These are phyloP conservation scores for Sugiyamaella paludigena DNA, from an alignment of 1,139 yeast genomes.

Conservation along the genomic window DNA sequence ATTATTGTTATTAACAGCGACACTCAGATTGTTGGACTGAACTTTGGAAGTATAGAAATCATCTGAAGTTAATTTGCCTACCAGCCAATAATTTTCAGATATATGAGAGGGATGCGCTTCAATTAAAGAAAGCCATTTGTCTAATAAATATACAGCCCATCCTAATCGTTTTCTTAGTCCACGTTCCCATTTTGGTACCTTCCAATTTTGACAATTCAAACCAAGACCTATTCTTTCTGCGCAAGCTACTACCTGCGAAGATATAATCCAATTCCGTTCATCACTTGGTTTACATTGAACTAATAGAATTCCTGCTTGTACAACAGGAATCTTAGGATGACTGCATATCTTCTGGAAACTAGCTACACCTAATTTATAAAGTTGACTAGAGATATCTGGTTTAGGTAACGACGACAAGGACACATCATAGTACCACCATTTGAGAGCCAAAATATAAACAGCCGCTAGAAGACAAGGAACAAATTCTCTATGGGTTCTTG, in stretches of 20 bases:
- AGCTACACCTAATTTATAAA: slow-evolving; percentile 40
- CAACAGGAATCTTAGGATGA: slow-evolving; percentile 45
- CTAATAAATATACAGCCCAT: slow-evolving; percentile 91
- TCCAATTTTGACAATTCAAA: slow-evolving; percentile 82
- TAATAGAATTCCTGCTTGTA: slow-evolving; percentile 46
- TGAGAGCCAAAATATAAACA: slow-evolving; percentile 45
- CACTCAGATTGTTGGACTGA: no score
- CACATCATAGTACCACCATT: slow-evolving; percentile 44
- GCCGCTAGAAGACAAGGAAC: slow-evolving; percentile 47
- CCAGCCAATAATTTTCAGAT: slow-evolving; percentile 34
- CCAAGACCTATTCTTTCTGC: slow-evolving; percentile 88
- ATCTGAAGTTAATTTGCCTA: slow-evolving; percentile 32
- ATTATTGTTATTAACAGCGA: background rate
- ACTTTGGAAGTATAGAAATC: slow-evolving; percentile 29
- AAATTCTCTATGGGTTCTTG: slow-evolving; percentile 47
- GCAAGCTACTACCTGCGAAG: slow-evolving; percentile 80
- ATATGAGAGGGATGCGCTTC: slow-evolving; percentile 79
- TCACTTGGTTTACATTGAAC: slow-evolving; percentile 44
- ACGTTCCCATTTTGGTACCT: slow-evolving; percentile 88
- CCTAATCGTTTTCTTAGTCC: slow-evolving; percentile 80
- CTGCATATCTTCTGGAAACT: slow-evolving; percentile 43
- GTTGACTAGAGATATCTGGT: slow-evolving; percentile 36
- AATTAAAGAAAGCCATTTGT: slow-evolving; percentile 77
- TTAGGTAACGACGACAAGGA: slow-evolving; percentile 33
- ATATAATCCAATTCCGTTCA: slow-evolving; percentile 76